A percentile compares a stretch with the other conserved stretches of the same genome.
These are phyloP conservation scores for Durusdinium trenchii DNA, from an alignment of 73 alveolate genomes.

Conservation along the genomic window DNA sequence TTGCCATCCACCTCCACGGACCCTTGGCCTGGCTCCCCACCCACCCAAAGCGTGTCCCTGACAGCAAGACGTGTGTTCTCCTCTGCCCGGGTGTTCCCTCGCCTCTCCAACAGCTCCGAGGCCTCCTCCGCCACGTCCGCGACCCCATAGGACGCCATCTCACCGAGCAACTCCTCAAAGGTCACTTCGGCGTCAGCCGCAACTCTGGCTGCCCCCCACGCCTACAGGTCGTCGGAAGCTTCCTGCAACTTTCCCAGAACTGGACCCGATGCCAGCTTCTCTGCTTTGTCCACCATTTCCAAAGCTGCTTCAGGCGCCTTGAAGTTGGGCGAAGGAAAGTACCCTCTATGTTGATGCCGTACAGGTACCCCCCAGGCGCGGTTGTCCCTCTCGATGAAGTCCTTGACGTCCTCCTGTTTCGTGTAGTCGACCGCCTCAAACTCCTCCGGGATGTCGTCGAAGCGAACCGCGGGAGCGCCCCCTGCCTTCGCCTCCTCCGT, in stretches of 20 bases:
- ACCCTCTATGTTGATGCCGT: too few species aligned
- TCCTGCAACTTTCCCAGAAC: neutral
- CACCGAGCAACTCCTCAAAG: neutral
- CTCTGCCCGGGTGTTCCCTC: neutral
- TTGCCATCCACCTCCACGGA: neutral
- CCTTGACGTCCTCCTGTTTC: neutral
- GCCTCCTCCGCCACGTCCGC: constrained; percentile 1
- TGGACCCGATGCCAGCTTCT: neutral
- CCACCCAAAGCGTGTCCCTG: neutral
- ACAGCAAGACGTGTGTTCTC: neutral
- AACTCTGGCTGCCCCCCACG: neutral
- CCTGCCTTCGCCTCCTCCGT: neutral
- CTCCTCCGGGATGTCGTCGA: constrained; percentile 1
- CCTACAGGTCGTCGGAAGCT: constrained; percentile 2
- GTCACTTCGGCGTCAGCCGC: neutral
- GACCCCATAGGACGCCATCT: constrained; percentile 19
- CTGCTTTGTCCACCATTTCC: neutral
- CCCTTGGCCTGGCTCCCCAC: neutral
- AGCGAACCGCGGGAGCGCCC: neutral
- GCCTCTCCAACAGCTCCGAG: neutral
- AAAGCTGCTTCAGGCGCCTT: neutral
- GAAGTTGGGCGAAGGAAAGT: neutral
- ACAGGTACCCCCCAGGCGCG: neutral
- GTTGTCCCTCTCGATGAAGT: neutral
- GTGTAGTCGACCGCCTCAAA: constrained; percentile 31